phyloP scores from a whole-genome alignment of 139 green algal genomes.

The Coccomyxa sp. region DNA sequence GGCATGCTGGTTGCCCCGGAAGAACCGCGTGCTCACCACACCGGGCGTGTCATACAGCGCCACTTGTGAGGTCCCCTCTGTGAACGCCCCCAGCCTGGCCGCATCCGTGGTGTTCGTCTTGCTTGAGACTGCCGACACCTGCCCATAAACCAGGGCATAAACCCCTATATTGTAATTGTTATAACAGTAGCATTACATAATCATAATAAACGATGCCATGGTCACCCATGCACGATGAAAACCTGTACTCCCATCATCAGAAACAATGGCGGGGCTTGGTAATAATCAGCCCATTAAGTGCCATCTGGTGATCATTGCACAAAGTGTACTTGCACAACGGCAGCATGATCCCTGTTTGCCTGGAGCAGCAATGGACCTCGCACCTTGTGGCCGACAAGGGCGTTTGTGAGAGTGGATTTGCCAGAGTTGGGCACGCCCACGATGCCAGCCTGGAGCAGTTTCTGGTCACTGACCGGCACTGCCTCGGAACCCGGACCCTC shows the following conservation, averaged over 20 bases:
- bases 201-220: background rate
- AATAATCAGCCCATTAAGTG: background rate
- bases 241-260: too few relatives aligned
- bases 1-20: slow-evolving; percentile 22
- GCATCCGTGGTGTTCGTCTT: slow-evolving; percentile 78
- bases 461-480: slow-evolving; percentile 7
- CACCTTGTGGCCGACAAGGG: slow-evolving; percentile 52
- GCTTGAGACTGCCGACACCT: slow-evolving; percentile 70
- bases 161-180: too few relatives aligned
- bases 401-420: slow-evolving; percentile 54
- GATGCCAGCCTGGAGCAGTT: slow-evolving; percentile 22
- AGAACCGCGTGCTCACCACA: slow-evolving; percentile 42
- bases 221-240: background rate
- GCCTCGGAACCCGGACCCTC: background rate
- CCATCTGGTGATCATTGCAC: background rate
- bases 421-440: slow-evolving; percentile 54
- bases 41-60: slow-evolving; percentile 71
- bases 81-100: slow-evolving; percentile 58
- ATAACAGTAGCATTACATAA: too few relatives aligned
- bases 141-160: slow-evolving; percentile 3
- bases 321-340: background rate
- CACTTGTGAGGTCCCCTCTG: slow-evolving; percentile 32
- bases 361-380: background rate
- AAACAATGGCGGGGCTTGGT: too few relatives aligned
- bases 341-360: background rate